Evolutionary conservation across 2,329 filamentous ascomycete genomes (phyloP).

Genomic region (Dothidotthia symphoricarpi): DNA sequence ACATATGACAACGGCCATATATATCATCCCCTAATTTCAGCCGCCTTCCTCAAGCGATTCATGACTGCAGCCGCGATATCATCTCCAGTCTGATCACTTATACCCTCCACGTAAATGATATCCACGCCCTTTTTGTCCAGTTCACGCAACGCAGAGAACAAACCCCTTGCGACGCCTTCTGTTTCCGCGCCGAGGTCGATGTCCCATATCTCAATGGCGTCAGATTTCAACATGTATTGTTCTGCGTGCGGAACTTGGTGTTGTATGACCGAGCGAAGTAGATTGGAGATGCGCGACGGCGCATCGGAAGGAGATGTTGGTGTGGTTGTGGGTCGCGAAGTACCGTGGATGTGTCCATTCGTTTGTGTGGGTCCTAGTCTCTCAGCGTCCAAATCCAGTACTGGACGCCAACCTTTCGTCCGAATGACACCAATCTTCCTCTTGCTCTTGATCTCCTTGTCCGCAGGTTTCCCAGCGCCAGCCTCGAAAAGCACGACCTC

Average conservation of each 20-base stretch:
- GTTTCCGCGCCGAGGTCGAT: constrained; percentile 70
- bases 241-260: constrained; percentile 35
- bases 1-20: no score
- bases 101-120: constrained; percentile 87
- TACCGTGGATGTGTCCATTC: constrained; percentile 14
- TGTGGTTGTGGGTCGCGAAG: background rate
- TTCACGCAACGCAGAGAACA: constrained; percentile 84
- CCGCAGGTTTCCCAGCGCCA: constrained; percentile 36
- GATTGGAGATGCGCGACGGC: constrained; percentile 23
- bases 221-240: constrained; percentile 12
- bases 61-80: constrained; percentile 73
- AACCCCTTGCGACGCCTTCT: constrained; percentile 73
- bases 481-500: constrained; percentile 79
- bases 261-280: constrained; percentile 37
- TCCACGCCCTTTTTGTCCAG: constrained; percentile 78
- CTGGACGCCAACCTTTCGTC: constrained; percentile 27
- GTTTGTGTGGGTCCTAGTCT: background rate
- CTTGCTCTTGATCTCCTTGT: constrained; percentile 29
- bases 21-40: constrained; percentile 37
- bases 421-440: constrained; percentile 44
- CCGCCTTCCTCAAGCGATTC: constrained; percentile 53
- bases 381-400: constrained; percentile 16
- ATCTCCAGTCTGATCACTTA: constrained; percentile 64
- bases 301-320: background rate
- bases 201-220: constrained; percentile 55